Evolutionary conservation across 2,329 filamentous ascomycete species (phyloP).

Genomic region (Chrysoporthe austroafricana): DNA sequence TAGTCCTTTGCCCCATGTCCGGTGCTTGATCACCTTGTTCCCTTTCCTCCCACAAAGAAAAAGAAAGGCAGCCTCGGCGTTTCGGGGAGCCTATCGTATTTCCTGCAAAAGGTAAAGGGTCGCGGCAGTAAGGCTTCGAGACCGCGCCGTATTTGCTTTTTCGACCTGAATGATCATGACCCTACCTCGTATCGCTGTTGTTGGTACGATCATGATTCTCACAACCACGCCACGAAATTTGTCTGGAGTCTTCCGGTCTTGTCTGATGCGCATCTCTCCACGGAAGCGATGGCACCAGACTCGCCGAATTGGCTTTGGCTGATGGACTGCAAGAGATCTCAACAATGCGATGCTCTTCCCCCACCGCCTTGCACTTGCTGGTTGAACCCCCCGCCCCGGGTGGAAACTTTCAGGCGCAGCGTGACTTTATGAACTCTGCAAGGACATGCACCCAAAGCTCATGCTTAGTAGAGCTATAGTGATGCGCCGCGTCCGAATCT

Average conservation of each 20-base stretch:
- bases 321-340: background rate
- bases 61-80: background rate
- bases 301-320: background rate
- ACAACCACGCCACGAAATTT: background rate
- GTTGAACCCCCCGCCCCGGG: background rate
- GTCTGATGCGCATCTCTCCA: background rate
- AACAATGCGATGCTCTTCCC: background rate
- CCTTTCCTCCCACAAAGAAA: background rate
- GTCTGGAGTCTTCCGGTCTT: background rate
- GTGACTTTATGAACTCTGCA: background rate
- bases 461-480: background rate
- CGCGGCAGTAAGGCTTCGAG: background rate
- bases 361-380: background rate
- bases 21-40: no score
- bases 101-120: background rate
- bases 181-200: background rate
- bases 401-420: background rate
- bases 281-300: background rate
- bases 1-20: no score
- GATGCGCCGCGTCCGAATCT: background rate
- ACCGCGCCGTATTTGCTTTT: background rate
- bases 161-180: background rate
- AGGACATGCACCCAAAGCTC: background rate
- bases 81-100: background rate
- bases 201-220: background rate